These are phyloP conservation scores for Stereocaulon alpinum DNA, from an alignment of 495 filamentous ascomycete genomes.

Conservation along the genomic window DNA sequence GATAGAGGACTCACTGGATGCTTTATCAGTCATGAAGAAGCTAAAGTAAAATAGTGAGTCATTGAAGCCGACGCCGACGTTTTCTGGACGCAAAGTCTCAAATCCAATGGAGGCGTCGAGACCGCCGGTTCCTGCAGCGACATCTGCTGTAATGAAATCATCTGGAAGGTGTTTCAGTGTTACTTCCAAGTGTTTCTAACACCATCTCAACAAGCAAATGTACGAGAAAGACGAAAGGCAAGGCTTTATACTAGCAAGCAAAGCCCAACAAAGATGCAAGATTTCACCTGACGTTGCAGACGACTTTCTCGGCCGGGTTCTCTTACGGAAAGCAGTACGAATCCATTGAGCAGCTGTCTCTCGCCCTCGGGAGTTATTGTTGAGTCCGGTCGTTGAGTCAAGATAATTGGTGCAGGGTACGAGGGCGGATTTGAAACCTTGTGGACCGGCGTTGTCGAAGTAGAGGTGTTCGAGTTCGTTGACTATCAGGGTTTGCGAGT, in stretches of 20 bases:
- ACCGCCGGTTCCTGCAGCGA: slow-evolving; percentile 25
- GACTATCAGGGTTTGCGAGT: not conserved
- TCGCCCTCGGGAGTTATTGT: slow-evolving; percentile 9
- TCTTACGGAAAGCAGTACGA: slow-evolving; percentile 12
- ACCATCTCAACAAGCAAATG: not conserved
- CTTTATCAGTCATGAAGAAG: slow-evolving; percentile 39
- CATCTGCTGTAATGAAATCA: slow-evolving; percentile 26
- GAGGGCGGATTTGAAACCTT: slow-evolving; percentile 1
- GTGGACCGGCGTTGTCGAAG: not conserved
- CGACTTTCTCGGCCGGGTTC: no score
- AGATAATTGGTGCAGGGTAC: slow-evolving; percentile 15
- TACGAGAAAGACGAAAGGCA: not conserved
- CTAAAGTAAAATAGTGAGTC: slow-evolving; percentile 43
- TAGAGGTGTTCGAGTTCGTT: slow-evolving; percentile 10
- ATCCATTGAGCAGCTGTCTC: slow-evolving; percentile 14
- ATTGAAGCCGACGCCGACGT: slow-evolving; percentile 45
- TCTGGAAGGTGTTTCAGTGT: slow-evolving; percentile 3
- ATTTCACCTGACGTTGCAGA: not conserved
- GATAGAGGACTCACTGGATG: slow-evolving; percentile 20
- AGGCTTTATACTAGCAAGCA: not conserved
- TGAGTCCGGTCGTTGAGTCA: not conserved
- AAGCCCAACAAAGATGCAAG: not conserved
- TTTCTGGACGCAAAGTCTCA: slow-evolving; percentile 33
- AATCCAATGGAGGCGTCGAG: slow-evolving; percentile 30
- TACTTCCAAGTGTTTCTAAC: not conserved